phyloP scores from a whole-genome alignment of 495 filamentous ascomycete species.

The Aspergillus egyptiacus region DNA sequence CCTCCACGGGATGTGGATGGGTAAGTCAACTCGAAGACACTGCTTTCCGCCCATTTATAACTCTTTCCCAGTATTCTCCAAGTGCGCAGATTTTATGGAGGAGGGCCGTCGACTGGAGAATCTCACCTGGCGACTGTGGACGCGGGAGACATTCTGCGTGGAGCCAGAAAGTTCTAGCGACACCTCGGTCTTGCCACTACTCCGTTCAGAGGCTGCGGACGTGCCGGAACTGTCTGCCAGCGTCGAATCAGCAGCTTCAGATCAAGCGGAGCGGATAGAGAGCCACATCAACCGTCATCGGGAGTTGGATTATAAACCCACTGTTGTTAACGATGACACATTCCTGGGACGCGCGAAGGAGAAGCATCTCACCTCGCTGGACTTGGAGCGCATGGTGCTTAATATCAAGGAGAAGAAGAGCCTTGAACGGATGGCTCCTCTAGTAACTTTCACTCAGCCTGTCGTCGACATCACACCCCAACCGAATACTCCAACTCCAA shows the following conservation, averaged over 20 bases:
- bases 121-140: conserved; percentile 94
- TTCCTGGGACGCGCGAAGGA: conserved; percentile 64
- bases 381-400: conserved; percentile 83
- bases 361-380: conserved; percentile 83
- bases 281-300: conserved; percentile 51
- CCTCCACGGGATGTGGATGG: conserved; percentile 96
- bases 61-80: conserved; percentile 74
- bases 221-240: conserved; percentile 86
- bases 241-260: conserved; percentile 75
- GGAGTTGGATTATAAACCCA: conserved; percentile 38
- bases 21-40: conserved; percentile 65
- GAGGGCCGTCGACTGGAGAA: conserved; percentile 92
- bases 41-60: background rate
- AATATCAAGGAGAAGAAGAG: conserved; percentile 76
- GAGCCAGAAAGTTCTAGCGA: conserved; percentile 53
- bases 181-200: conserved; percentile 38
- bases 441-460: conserved; percentile 43
- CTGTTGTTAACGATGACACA: conserved; percentile 46
- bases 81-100: conserved; percentile 90
- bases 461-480: conserved; percentile 48
- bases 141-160: conserved; percentile 92
- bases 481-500: conserved; percentile 39
- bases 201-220: conserved; percentile 47
- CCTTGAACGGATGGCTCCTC: conserved; percentile 50
- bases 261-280: conserved; percentile 66